Evolutionary conservation across 805 yeast species (phyloP).

Genomic region (Metschnikowia similis): DNA sequence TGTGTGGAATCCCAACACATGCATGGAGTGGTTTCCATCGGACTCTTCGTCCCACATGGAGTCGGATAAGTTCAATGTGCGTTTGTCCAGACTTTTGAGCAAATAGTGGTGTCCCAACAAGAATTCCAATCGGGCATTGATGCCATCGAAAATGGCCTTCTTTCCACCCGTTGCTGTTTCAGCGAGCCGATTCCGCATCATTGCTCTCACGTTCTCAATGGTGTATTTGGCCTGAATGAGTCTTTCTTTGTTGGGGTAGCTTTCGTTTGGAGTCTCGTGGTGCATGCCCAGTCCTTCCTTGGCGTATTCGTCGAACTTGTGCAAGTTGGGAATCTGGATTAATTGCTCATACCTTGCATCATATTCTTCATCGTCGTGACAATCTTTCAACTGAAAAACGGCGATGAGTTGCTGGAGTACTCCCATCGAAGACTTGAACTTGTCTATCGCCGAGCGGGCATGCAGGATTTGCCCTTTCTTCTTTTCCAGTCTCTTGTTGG

Average conservation of each 20-base stretch:
- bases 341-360: neutral
- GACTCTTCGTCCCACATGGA: neutral
- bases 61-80: neutral
- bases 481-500: neutral
- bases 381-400: neutral
- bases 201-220: neutral
- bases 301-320: neutral
- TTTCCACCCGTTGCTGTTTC: neutral
- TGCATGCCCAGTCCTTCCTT: neutral
- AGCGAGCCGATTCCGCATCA: neutral
- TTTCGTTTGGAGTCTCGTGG: neutral
- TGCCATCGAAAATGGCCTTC: neutral
- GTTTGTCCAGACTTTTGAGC: constrained; percentile 2
- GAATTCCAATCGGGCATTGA: constrained; percentile 5
- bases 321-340: neutral
- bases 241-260: neutral
- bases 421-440: neutral
- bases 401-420: neutral
- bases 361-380: neutral
- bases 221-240: neutral
- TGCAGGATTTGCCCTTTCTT: neutral
- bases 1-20: neutral
- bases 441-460: neutral
- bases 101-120: constrained; percentile 4
- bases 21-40: neutral